These are phyloP conservation scores for Solanum arcanum DNA, from an alignment of 257 asterid species.

Conservation along the genomic window DNA sequence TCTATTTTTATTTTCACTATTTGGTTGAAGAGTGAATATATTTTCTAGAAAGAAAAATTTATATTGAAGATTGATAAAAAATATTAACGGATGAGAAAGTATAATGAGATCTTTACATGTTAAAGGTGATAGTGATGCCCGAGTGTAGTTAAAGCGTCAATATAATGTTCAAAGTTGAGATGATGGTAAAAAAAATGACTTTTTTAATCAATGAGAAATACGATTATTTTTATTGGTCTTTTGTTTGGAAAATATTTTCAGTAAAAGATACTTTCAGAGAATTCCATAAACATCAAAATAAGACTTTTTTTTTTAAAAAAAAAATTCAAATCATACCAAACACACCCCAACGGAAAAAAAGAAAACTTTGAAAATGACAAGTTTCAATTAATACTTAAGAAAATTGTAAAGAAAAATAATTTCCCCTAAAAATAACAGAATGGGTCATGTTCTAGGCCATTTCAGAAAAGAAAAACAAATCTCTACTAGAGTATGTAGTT, in stretches of 20 bases:
- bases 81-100: background rate
- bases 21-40: background rate
- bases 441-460: background rate
- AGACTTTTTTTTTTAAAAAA: background rate
- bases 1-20: background rate
- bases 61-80: background rate
- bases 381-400: background rate
- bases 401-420: background rate
- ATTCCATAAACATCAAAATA: background rate
- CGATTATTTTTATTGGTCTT: background rate
- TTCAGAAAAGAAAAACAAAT: background rate
- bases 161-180: background rate
- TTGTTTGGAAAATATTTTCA: background rate
- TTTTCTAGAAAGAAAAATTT: too few relatives aligned
- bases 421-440: background rate
- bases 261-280: background rate
- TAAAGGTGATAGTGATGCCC: background rate
- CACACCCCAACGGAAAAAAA: background rate
- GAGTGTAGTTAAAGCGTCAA: background rate
- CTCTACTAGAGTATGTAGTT: background rate
- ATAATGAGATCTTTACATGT: background rate
- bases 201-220: background rate
- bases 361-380: background rate
- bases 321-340: background rate
- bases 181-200: background rate